Conservation (phyloP, 2,329 filamentous ascomycete species). For the Fusarium nurragi region DNA sequence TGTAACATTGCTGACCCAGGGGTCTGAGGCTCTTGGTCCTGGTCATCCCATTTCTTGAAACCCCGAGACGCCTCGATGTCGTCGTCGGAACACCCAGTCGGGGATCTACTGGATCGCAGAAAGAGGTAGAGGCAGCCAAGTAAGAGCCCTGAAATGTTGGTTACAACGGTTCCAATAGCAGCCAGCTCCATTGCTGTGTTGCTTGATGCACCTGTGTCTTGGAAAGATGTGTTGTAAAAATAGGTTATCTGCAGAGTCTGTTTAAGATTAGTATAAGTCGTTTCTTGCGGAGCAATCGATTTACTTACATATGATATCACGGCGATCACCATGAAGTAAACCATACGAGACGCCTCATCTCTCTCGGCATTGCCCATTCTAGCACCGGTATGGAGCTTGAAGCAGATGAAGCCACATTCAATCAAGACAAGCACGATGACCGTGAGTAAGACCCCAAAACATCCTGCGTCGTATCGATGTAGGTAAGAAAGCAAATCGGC, state of each 20-base stretch:
- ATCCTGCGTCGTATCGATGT: slow-evolving; percentile 66
- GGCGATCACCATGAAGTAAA: slow-evolving; percentile 70
- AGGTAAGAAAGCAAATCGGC: slow-evolving; percentile 75
- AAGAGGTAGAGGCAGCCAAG: slow-evolving; percentile 74
- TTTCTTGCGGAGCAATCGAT: neutral
- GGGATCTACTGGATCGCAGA: slow-evolving; percentile 69
- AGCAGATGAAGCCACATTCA: slow-evolving; percentile 63
- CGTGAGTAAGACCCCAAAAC: slow-evolving; percentile 62
- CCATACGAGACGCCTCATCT: slow-evolving; percentile 73
- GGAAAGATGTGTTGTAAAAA: slow-evolving; percentile 66
- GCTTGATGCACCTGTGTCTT: slow-evolving; percentile 48
- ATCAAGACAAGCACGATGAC: slow-evolving; percentile 62
- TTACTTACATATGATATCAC: slow-evolving; percentile 65
- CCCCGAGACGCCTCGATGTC: slow-evolving; percentile 10
- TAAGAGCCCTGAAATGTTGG: slow-evolving; percentile 72
- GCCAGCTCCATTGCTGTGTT: slow-evolving; percentile 60
- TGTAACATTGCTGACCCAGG: slow-evolving; percentile 18
- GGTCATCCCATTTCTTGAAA: slow-evolving; percentile 33
- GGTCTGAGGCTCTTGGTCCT: slow-evolving; percentile 21
- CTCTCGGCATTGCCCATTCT: slow-evolving; percentile 68
- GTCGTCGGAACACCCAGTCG: slow-evolving; percentile 59
- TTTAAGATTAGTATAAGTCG: slow-evolving; percentile 46
- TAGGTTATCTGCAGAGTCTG: slow-evolving; percentile 70
- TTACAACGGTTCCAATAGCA: slow-evolving; percentile 71
- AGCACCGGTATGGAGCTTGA: slow-evolving; percentile 63